Evolutionary conservation across 2,329 filamentous ascomycete genomes (phyloP).

Genomic region (Aureobasidium sp.): DNA sequence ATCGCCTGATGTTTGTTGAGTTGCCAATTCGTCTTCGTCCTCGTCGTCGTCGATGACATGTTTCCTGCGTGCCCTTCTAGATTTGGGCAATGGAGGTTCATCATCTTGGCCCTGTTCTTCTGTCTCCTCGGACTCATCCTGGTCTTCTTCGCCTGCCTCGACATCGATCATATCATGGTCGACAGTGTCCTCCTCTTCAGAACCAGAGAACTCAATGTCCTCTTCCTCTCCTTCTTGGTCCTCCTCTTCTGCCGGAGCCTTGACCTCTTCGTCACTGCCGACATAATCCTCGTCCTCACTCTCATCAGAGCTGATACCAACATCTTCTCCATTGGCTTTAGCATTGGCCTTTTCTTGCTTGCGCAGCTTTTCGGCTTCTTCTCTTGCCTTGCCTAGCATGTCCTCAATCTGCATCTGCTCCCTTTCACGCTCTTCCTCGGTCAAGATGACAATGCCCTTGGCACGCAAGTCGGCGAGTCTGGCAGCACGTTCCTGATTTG

Average conservation of each 20-base stretch:
- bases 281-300: constrained; percentile 47
- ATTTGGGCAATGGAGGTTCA: constrained; percentile 19
- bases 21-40: constrained; percentile 21
- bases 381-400: constrained; percentile 74
- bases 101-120: constrained; percentile 22
- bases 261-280: constrained; percentile 33
- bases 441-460: constrained; percentile 75
- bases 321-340: constrained; percentile 53
- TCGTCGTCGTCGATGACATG: constrained; percentile 30
- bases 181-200: constrained; percentile 23
- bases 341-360: constrained; percentile 67
- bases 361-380: constrained; percentile 72
- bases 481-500: constrained; percentile 66
- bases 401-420: constrained; percentile 82
- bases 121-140: constrained; percentile 24
- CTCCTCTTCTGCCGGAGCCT: constrained; percentile 29
- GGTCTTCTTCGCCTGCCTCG: constrained; percentile 25
- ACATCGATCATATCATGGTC: constrained; percentile 31
- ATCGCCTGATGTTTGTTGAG: constrained; percentile 19
- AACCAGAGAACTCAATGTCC: constrained; percentile 19
- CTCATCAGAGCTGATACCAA: constrained; percentile 48
- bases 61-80: constrained; percentile 24
- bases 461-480: constrained; percentile 69
- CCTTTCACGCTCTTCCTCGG: constrained; percentile 75
- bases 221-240: constrained; percentile 28